These are phyloP conservation scores for Pleochaeta shiraiana DNA, from an alignment of 2,329 filamentous ascomycete genomes.

Conservation along the genomic window DNA sequence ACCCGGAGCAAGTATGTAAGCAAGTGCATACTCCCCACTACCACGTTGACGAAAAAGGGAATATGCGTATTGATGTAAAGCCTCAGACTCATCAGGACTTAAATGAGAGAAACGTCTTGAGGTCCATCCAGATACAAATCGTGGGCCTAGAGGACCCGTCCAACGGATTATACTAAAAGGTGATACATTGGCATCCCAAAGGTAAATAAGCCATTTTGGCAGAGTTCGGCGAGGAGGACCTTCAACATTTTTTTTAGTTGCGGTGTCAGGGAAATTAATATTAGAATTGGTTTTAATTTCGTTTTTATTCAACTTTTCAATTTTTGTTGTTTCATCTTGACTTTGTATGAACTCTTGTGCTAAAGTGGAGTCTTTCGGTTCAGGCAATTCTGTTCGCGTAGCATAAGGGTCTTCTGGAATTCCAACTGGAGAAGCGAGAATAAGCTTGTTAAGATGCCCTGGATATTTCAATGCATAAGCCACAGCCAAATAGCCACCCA, in stretches of 20 bases:
- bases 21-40: conserved; percentile 80
- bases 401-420: conserved; percentile 91
- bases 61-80: conserved; percentile 85
- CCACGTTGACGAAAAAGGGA: conserved; percentile 82
- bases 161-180: conserved; percentile 82
- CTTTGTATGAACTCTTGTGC: conserved; percentile 63
- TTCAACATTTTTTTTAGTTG: conserved; percentile 18
- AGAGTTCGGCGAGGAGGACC: conserved; percentile 28
- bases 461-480: conserved; percentile 96
- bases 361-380: conserved; percentile 49
- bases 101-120: conserved; percentile 81
- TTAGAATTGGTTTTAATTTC: conserved; percentile 20
- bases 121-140: conserved; percentile 89
- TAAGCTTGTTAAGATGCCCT: conserved; percentile 83
- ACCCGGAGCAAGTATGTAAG: conserved; percentile 82
- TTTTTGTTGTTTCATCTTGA: conserved; percentile 24
- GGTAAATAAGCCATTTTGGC: conserved; percentile 71
- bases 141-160: conserved; percentile 72
- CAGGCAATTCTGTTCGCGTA: conserved; percentile 57
- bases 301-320: conserved; percentile 16
- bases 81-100: conserved; percentile 54
- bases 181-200: conserved; percentile 95
- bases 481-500: conserved; percentile 87
- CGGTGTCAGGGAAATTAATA: conserved; percentile 28
- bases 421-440: conserved; percentile 83